These are phyloP conservation scores for Amphibolis antarctica DNA, from an alignment of 106 monocot species.

Conservation along the genomic window DNA sequence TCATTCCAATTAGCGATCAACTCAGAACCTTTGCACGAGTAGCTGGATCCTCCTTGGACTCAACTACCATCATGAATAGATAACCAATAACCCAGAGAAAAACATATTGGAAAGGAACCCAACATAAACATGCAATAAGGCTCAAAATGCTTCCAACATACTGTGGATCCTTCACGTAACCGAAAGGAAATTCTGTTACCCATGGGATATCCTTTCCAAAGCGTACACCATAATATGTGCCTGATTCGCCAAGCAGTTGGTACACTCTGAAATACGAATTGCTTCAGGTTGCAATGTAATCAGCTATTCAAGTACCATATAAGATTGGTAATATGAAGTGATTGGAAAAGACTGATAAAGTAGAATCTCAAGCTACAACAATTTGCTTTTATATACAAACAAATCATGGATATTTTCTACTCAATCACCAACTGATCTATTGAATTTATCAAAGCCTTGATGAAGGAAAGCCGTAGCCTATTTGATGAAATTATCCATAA, in stretches of 20 bases:
- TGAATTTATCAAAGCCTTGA: no score
- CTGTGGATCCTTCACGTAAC: slow-evolving; percentile 90
- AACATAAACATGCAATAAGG: slow-evolving; percentile 53
- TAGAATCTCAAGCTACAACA: background rate
- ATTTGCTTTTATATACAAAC: no score
- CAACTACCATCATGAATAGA: slow-evolving; percentile 64
- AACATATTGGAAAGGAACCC: slow-evolving; percentile 56
- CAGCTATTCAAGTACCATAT: background rate
- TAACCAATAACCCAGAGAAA: slow-evolving; percentile 73
- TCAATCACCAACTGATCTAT: no score
- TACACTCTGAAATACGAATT: slow-evolving; percentile 49
- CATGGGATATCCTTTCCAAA: slow-evolving; percentile 82
- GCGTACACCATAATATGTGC: slow-evolving; percentile 80
- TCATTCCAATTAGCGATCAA: background rate
- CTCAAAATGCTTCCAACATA: slow-evolving; percentile 81
- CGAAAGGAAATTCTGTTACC: slow-evolving; percentile 89
- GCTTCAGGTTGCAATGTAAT: background rate
- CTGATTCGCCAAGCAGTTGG: slow-evolving; percentile 80
- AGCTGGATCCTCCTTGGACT: slow-evolving; percentile 52
- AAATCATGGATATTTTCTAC: no score
- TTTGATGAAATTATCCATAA: no score
- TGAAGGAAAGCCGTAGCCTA: no score
- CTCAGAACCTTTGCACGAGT: slow-evolving; percentile 61
- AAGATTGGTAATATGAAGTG: background rate
- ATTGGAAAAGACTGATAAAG: background rate